Evolutionary conservation across 805 yeast genomes (phyloP).

Genomic region (Tetrapisispora pingtungensis): DNA sequence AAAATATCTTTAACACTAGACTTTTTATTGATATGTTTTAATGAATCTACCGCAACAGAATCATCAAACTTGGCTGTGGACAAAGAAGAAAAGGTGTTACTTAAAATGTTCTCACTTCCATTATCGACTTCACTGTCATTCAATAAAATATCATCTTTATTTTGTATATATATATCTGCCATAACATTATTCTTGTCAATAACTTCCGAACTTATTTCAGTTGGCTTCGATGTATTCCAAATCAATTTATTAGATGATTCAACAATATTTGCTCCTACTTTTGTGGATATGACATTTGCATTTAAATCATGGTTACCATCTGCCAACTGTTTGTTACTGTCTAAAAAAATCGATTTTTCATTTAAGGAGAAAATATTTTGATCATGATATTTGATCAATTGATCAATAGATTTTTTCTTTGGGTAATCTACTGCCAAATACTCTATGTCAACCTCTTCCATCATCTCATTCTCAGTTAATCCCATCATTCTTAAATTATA

Average conservation of each 20-base stretch:
- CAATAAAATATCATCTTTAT: not conserved
- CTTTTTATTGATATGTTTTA: slow-evolving; percentile 19
- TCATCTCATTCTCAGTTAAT: slow-evolving; percentile 80
- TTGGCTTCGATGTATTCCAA: slow-evolving; percentile 23
- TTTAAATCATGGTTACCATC: not conserved
- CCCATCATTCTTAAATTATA: slow-evolving; percentile 98
- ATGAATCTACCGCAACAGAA: slow-evolving; percentile 21
- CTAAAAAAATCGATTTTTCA: too few species aligned
- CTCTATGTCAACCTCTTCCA: slow-evolving; percentile 51
- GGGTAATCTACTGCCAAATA: slow-evolving; percentile 34
- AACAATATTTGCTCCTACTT: not conserved
- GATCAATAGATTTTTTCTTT: slow-evolving; percentile 35
- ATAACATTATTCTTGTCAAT: slow-evolving; percentile 18
- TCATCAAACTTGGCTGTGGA: slow-evolving; percentile 1
- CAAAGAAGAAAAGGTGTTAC: not conserved
- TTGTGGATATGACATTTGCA: not conserved
- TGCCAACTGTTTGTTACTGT: not conserved
- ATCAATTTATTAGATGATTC: slow-evolving; percentile 9
- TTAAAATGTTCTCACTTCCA: not conserved
- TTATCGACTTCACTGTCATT: not conserved
- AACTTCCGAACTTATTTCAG: slow-evolving; percentile 18
- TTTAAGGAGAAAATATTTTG: slow-evolving; percentile 31
- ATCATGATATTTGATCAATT: slow-evolving; percentile 65
- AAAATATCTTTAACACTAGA: slow-evolving; percentile 14
- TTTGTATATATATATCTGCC: slow-evolving; percentile 12